Evolutionary conservation across 352 stramenopile species (phyloP), one percentile per base, ranked within the genome.

Genomic region (Pelagophyceae sp.): DNA sequence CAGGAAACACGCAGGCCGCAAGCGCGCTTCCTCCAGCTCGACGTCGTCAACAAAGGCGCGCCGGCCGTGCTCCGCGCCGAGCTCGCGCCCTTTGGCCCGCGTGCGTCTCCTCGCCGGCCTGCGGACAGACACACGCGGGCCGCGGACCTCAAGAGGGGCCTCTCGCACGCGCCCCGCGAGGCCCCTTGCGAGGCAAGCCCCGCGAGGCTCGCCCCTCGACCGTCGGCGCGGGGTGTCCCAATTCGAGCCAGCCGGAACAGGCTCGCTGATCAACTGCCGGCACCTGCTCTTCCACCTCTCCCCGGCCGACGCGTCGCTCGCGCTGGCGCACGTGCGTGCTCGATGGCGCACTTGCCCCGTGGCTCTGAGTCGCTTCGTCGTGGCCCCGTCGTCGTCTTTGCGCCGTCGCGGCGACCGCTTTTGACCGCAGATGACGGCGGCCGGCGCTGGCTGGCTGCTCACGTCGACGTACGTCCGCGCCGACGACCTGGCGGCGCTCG

Each of bases 281-380:
- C 67, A 74, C 38, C 38, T 74, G 15, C 67, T 74, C 27, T 74
- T 74, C 67, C 67, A 74, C 38, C 67, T 74, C 27, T 31, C 67
- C 2, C 20, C 27, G 3, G 3, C 5, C 11, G 67, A 74, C 38
- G 67, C 17, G 5, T 23, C 5, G 15, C 17, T 20, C 67, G 67
- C 29, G 2, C 67, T 74, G 2, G 58, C 58, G 11, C 58, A 67
- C 31, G 23, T 31, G 15, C 29, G 23, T 67, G 5, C 27, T n/a
- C 5, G 23, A 67, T 11, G 6, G 15, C 29, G 23, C 11, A 67
- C 58, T 67, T 67, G 23, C 45, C 45, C 23, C 45, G 11, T 11
- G 45, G 45, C 11, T 11, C 45, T 54, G 45, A 11, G 23, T 54
- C 45, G 45, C 11, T 11, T 54, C 45, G 45, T 11, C 11, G 45